These are phyloP conservation scores for Teunomyces gatunensis DNA, from an alignment of 805 yeast species.

Conservation along the genomic window DNA sequence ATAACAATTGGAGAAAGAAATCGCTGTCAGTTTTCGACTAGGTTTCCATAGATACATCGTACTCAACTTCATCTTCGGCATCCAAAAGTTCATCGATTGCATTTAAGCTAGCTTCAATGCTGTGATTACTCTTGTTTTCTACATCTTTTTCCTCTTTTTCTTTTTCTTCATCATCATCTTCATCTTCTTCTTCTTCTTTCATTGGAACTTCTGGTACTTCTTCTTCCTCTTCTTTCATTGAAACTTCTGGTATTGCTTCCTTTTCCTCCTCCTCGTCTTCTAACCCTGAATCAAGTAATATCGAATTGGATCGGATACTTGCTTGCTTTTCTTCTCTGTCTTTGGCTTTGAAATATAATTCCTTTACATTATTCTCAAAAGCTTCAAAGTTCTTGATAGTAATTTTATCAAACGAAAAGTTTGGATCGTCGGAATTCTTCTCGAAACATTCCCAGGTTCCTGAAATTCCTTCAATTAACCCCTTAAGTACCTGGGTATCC, in stretches of 20 bases:
- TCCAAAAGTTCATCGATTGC: conserved; percentile 36
- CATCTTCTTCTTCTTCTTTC: conserved; percentile 3
- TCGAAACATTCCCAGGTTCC: conserved; percentile 30
- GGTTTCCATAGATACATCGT: conserved; percentile 29
- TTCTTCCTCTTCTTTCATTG: conserved; percentile 9
- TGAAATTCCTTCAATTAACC: conserved; percentile 31
- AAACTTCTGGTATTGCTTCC: conserved; percentile 14
- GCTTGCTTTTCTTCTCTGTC: conserved; percentile 14
- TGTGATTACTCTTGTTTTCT: conserved; percentile 1
- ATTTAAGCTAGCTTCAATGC: conserved; percentile 18
- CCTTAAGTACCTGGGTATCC: conserved; percentile 28
- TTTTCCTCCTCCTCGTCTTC: conserved; percentile 20
- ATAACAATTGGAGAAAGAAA: no score
- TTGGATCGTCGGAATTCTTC: conserved; percentile 19
- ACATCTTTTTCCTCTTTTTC: conserved; percentile 7
- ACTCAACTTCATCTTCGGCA: conserved; percentile 38
- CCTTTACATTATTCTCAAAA: conserved; percentile 26
- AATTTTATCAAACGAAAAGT: conserved; percentile 31
- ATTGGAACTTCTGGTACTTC: conserved; percentile 11
- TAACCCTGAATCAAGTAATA: conserved; percentile 13
- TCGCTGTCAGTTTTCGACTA: no score
- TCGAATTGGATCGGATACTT: neutral
- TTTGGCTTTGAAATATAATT: conserved; percentile 21
- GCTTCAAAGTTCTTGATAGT: conserved; percentile 31
- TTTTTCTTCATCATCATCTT: neutral